These are phyloP conservation scores for Syzygium oleosum DNA, from an alignment of 345 rosid genomes.

Conservation along the genomic window DNA sequence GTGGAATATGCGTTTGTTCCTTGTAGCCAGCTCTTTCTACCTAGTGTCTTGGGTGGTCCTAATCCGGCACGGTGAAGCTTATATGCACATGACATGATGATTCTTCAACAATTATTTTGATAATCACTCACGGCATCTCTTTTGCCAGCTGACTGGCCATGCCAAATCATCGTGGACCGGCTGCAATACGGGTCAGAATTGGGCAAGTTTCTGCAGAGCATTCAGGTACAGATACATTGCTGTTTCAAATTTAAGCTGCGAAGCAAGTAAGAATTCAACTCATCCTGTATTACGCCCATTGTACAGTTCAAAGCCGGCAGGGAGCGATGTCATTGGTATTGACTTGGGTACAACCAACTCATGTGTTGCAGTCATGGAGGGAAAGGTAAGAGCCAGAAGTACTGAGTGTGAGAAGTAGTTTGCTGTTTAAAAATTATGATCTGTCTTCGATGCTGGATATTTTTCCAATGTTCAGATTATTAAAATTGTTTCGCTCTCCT, in stretches of 20 bases:
- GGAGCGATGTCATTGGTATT: constrained; percentile 86
- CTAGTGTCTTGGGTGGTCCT: background rate
- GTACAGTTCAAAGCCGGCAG: constrained; percentile 72
- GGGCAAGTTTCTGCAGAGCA: constrained; percentile 51
- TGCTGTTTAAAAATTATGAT: background rate
- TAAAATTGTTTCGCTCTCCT: background rate
- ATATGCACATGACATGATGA: background rate
- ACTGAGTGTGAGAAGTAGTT: too few relatives aligned
- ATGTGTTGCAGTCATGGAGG: constrained; percentile 98
- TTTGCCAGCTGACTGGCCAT: constrained; percentile 37
- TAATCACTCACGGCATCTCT: background rate
- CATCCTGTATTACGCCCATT: background rate
- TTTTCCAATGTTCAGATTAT: background rate
- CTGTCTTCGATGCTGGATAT: too few relatives aligned
- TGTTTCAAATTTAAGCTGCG: background rate
- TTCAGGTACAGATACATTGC: constrained; percentile 44
- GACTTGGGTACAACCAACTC: constrained; percentile 98
- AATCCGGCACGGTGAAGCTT: background rate
- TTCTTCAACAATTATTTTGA: background rate
- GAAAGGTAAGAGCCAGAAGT: constrained; percentile 44
- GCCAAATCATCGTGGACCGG: constrained; percentile 38
- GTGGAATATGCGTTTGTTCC: background rate
- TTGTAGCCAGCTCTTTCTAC: background rate
- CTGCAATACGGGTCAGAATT: constrained; percentile 26
- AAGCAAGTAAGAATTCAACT: background rate